phyloP scores from a whole-genome alignment of 352 stramenopile genomes.

The Pythium myriotylum region DNA sequence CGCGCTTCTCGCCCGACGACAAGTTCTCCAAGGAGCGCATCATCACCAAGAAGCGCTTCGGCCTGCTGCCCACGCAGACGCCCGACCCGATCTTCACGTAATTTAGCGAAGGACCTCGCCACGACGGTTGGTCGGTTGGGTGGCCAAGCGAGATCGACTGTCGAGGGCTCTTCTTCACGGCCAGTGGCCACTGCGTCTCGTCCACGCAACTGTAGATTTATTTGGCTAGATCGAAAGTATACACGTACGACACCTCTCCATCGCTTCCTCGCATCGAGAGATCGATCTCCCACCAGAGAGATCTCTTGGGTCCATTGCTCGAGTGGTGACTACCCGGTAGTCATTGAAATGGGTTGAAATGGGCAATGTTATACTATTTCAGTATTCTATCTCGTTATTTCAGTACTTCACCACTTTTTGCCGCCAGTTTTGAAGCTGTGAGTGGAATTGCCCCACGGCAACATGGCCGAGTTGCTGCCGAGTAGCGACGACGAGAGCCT shows the following conservation, averaged over 20 bases:
- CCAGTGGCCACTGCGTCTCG: no score
- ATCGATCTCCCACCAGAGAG: no score
- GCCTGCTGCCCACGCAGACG: conserved; percentile 95
- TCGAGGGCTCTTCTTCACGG: no score
- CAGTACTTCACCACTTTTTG: conserved; percentile 1
- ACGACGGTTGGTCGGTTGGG: no score
- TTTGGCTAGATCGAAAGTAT: conserved; percentile 24
- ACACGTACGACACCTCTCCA: conserved; percentile 16
- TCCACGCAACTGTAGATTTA: conserved; percentile 32
- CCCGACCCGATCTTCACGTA: conserved; percentile 88
- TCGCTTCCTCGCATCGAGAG: no score
- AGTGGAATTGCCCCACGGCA: conserved; percentile 16
- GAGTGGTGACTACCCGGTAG: conserved; percentile 19
- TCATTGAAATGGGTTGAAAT: conserved; percentile 3
- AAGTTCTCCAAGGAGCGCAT: conserved; percentile 99
- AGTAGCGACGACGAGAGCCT: conserved; percentile 61
- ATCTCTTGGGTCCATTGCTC: not conserved
- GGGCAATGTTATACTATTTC: conserved; percentile 8
- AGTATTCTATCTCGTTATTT: no score
- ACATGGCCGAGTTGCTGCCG: conserved; percentile 67
- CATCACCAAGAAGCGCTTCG: conserved; percentile 98
- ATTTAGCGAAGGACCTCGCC: no score
- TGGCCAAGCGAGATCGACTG: no score
- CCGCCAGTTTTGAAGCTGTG: conserved; percentile 23
- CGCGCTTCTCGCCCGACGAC: conserved; percentile 99